Conservation (phyloP, 495 filamentous ascomycete species). For the Hypoxylon fuscum region DNA sequence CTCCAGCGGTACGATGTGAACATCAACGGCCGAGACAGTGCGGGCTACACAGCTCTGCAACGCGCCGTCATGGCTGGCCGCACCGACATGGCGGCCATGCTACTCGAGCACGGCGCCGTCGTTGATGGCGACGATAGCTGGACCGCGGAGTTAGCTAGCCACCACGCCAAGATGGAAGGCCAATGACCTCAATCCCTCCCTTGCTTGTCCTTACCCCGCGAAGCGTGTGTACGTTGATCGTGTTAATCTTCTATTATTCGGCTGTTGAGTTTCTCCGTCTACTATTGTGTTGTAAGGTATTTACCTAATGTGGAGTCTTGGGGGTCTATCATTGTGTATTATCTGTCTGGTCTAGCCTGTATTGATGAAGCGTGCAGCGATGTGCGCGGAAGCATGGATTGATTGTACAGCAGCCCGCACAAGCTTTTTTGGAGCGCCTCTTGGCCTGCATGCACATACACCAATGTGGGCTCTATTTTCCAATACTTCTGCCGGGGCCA, state of each 20-base stretch:
- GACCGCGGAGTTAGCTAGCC: conserved; percentile 30
- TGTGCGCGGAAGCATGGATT: conserved; percentile 20
- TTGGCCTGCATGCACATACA: conserved; percentile 25
- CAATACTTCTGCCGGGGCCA: conserved; percentile 11
- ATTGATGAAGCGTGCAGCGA: conserved; percentile 18
- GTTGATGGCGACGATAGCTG: conserved; percentile 40
- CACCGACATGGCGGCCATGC: conserved; percentile 46
- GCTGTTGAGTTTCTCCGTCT: conserved; percentile 22
- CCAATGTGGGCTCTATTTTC: conserved; percentile 5
- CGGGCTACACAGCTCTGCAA: conserved; percentile 45
- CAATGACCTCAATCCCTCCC: conserved; percentile 10
- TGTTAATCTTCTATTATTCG: conserved; percentile 12
- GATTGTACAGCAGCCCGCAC: conserved; percentile 41
- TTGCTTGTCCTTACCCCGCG: background rate
- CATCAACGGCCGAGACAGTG: conserved; percentile 39
- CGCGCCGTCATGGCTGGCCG: conserved; percentile 44
- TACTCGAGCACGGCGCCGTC: conserved; percentile 43
- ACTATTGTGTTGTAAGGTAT: conserved; percentile 15
- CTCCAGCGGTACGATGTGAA: conserved; percentile 43
- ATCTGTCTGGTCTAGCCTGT: conserved; percentile 13
- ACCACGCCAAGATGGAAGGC: conserved; percentile 34
- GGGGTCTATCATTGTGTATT: conserved; percentile 11
- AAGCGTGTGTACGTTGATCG: conserved; percentile 30
- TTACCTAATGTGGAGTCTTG: conserved; percentile 25
- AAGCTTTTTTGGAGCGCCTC: conserved; percentile 10